These are phyloP conservation scores for Oxytropis ochrocephala DNA, from an alignment of 306 rosid species.

Conservation along the genomic window DNA sequence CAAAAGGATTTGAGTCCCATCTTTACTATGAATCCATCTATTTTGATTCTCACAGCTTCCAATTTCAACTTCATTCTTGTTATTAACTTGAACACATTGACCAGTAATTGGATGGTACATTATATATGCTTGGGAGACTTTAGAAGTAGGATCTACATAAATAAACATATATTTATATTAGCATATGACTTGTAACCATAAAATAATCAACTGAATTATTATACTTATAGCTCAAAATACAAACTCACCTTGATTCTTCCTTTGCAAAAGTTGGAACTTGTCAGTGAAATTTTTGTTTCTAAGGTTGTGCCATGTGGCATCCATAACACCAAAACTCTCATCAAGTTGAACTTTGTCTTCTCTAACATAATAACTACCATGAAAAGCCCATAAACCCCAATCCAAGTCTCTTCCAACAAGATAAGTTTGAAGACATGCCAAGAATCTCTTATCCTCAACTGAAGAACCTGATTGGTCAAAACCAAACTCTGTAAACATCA, in stretches of 20 bases:
- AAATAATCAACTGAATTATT: too few relatives aligned
- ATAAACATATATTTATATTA: not conserved
- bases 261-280: slow-evolving; percentile 33
- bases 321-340: slow-evolving; percentile 47
- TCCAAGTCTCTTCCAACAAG: slow-evolving; percentile 49
- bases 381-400: slow-evolving; percentile 58
- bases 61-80: slow-evolving; percentile 31
- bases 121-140: slow-evolving; percentile 9
- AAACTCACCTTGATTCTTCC: slow-evolving; percentile 34
- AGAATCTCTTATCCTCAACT: slow-evolving; percentile 30
- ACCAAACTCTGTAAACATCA: not conserved
- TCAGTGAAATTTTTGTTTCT: slow-evolving; percentile 31
- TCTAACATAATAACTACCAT: slow-evolving; percentile 39
- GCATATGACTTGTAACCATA: too few relatives aligned
- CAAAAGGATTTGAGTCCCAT: slow-evolving; percentile 11
- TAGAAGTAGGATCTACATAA: slow-evolving; percentile 44
- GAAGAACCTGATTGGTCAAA: not conserved
- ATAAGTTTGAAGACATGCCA: slow-evolving; percentile 53
- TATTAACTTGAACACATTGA: slow-evolving; percentile 31
- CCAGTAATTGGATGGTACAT: slow-evolving; percentile 38
- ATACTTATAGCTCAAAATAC: too few relatives aligned
- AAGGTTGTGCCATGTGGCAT: slow-evolving; percentile 26
- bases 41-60: slow-evolving; percentile 22
- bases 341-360: slow-evolving; percentile 20
- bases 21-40: not conserved